These are phyloP conservation scores for Leccinum fibrillosum DNA, from an alignment of 768 basidiomycete genomes.

Conservation along the genomic window DNA sequence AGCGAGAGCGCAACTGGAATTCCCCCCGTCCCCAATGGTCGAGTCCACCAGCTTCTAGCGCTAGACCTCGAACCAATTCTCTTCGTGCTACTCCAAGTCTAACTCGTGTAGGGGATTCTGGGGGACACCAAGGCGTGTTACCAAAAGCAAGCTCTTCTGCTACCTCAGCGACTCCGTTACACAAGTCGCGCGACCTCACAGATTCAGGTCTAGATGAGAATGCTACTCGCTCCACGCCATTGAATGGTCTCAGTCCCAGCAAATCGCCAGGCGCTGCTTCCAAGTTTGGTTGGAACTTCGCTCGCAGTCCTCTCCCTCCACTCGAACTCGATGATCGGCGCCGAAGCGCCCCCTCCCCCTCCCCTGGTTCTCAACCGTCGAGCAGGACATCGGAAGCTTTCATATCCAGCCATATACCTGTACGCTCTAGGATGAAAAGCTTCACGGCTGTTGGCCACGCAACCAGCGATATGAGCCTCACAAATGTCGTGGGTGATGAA, in stretches of 20 bases:
- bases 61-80: conserved; percentile 4
- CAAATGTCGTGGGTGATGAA: conserved; percentile 21
- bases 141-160: conserved; percentile 4
- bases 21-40: conserved; percentile 60
- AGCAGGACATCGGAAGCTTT: conserved; percentile 23
- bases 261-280: conserved; percentile 24
- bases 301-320: conserved; percentile 38
- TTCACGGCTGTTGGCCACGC: conserved; percentile 16
- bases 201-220: background rate
- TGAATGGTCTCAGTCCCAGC: conserved; percentile 7
- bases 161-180: background rate
- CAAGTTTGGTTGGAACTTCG: conserved; percentile 40
- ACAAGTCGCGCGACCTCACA: conserved; percentile 3
- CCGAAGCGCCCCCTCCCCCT: conserved; percentile 23
- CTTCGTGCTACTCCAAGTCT: conserved; percentile 22
- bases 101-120: conserved; percentile 6
- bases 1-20: conserved; percentile 70
- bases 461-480: conserved; percentile 21
- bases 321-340: conserved; percentile 34
- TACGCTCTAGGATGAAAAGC: conserved; percentile 37
- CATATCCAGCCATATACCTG: conserved; percentile 42
- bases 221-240: background rate
- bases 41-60: conserved; percentile 15
- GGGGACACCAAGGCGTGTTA: conserved; percentile 2
- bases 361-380: conserved; percentile 22